Evolutionary conservation across 2,329 filamentous ascomycete genomes (phyloP).

Genomic region (Cadophora luteo-olivacea): DNA sequence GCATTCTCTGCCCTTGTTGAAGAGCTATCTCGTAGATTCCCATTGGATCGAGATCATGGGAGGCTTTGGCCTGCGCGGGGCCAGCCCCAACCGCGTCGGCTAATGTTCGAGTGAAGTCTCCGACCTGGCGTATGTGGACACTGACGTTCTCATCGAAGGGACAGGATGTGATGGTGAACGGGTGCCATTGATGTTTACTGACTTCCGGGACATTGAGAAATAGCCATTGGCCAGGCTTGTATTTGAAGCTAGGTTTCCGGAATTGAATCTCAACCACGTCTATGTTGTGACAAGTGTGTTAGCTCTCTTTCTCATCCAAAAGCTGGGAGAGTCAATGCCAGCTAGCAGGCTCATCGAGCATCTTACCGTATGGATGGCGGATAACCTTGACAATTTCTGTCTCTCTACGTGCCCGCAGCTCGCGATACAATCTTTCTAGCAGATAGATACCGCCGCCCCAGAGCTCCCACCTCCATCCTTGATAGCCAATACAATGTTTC

Average conservation of each 20-base stretch:
- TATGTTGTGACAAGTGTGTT: slow-evolving; percentile 53
- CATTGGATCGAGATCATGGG: slow-evolving; percentile 88
- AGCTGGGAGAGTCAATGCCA: too few relatives aligned
- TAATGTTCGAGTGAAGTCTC: slow-evolving; percentile 94
- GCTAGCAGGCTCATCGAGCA: too few relatives aligned
- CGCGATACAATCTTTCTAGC: slow-evolving; percentile 86
- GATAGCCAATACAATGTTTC: slow-evolving; percentile 91
- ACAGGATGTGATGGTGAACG: slow-evolving; percentile 98
- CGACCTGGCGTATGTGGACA: slow-evolving; percentile 93
- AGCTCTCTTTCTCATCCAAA: too few relatives aligned
- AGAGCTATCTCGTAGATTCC: slow-evolving; percentile 98
- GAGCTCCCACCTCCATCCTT: slow-evolving; percentile 97
- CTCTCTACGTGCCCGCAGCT: slow-evolving; percentile 80
- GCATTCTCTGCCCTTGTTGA: slow-evolving; percentile 93
- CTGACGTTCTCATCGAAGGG: slow-evolving; percentile 95
- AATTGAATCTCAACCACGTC: slow-evolving; percentile 80
- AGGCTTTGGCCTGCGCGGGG: slow-evolving; percentile 83
- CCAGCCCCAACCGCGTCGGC: slow-evolving; percentile 93
- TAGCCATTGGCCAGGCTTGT: slow-evolving; percentile 98
- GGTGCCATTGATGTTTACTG: slow-evolving; percentile 93
- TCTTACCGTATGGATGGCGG: slow-evolving; percentile 92
- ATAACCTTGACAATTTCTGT: slow-evolving; percentile 94
- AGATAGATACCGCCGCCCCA: slow-evolving; percentile 86
- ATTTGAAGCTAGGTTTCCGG: slow-evolving; percentile 97
- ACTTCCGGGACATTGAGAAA: slow-evolving; percentile 93